Base-by-base conservation (phyloP, 768 basidiomycete genomes). In the Lentinula lateritia region DNA sequence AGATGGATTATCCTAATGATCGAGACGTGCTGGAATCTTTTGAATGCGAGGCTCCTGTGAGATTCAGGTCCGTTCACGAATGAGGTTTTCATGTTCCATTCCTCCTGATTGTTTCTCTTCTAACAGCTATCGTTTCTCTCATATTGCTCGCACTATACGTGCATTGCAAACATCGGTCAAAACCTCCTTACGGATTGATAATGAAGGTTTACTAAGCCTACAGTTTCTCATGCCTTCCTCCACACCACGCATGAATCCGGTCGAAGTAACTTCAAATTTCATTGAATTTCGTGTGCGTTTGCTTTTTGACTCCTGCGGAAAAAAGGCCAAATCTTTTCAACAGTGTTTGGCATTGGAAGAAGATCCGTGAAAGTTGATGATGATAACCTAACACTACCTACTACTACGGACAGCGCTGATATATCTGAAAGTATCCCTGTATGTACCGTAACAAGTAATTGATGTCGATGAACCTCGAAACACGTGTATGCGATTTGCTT, bases 1-100 rank as follows among this genome's bases (percentile, higher is more conserved):
- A 95, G 93, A 92, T 98, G 87, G 95, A 99, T 74, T 98, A 95
- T 64, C 94, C 94, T 3, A 94, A 92, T 66, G 94, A 96, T 68
- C 81, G 83, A 52, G 94, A 97, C 54, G 91, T 98, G 0, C 80
- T 98, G 35, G 94, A 97, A 72, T 84, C 87, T 0, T 94, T 97
- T 67, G 92, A 96, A 63, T 98, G 95, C 71, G 76, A 72, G 10
- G 76, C 79, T 39, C 74, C 76, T 6, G 80, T 94, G 36, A 79
- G 77, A 39, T 92, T 92, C 72, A 91, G 87, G 94, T 94, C 64
- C 50, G 77, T 59, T 52, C 7, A 48, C 46, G 6, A 48, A 20
- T 10, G 6, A 9, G 9, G 20, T 10, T 23, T 43, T 10, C 12
- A 16, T 10, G 9, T 62, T 42, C 50, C 4, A 3, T 34, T 38